phyloP scores from a whole-genome alignment of 225 moss, liverwort and hornwort species.

The Asterella californica region DNA sequence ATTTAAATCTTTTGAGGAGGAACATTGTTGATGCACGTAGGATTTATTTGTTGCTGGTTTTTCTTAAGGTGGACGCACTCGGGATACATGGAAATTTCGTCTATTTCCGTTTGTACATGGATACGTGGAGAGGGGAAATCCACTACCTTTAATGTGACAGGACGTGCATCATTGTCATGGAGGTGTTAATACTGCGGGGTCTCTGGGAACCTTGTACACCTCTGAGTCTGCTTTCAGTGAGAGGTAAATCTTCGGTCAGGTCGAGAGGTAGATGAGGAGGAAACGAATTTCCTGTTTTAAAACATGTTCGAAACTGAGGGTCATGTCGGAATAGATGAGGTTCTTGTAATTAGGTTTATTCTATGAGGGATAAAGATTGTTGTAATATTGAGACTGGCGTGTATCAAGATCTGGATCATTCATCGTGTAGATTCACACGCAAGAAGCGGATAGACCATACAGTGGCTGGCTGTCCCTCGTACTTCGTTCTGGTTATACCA shows the following conservation, averaged over 20 bases:
- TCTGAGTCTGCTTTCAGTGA: not conserved
- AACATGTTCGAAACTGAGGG: not conserved
- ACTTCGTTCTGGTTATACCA: no score
- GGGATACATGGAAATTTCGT: not conserved
- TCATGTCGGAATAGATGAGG: slow-evolving; percentile 1
- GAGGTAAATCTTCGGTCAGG: not conserved
- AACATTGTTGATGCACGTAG: not conserved
- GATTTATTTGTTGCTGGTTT: no score
- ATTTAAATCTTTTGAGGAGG: not conserved
- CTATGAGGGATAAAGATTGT: not conserved
- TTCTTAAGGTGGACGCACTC: slow-evolving; percentile 5
- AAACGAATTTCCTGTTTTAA: not conserved
- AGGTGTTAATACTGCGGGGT: not conserved
- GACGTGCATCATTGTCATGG: not conserved
- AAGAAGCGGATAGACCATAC: not conserved
- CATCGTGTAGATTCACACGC: not conserved
- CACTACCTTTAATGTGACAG: not conserved
- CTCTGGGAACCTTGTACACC: not conserved
- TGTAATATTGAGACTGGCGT: not conserved
- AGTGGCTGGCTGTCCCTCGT: not conserved
- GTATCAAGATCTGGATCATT: not conserved
- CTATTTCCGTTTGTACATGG: not conserved
- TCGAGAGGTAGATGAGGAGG: slow-evolving; percentile 7
- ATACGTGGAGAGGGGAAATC: not conserved
- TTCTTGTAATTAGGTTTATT: slow-evolving; percentile 6